Evolutionary conservation across 805 yeast genomes (phyloP).

Genomic region (Candida cerambycidarum): DNA sequence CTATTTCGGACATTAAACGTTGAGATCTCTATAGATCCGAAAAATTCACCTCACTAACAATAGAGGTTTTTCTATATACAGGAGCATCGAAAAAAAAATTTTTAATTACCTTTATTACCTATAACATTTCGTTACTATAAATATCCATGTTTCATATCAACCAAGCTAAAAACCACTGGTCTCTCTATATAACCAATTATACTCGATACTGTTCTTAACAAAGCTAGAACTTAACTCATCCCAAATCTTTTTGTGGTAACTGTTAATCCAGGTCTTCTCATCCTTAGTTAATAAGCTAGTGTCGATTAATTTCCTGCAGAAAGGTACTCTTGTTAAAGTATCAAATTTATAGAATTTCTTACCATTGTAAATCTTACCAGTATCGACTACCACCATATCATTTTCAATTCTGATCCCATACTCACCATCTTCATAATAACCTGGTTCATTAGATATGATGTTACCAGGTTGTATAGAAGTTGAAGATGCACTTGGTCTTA

Average conservation of each 20-base stretch:
- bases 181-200: constrained; percentile 52
- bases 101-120: not conserved
- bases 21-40: no score
- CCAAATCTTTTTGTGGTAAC: constrained; percentile 62
- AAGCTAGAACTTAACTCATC: constrained; percentile 43
- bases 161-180: constrained; percentile 21
- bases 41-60: no score
- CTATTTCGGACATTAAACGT: no score
- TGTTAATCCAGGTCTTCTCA: constrained; percentile 69
- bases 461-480: constrained; percentile 51
- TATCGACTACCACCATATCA: constrained; percentile 48
- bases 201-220: constrained; percentile 36
- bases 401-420: constrained; percentile 59
- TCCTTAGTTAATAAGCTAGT: constrained; percentile 49
- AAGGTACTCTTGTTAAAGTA: constrained; percentile 83
- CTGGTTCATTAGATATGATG: constrained; percentile 61
- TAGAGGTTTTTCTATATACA: no score
- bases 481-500: constrained; percentile 48
- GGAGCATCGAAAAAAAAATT: no score
- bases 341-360: constrained; percentile 67
- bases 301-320: constrained; percentile 72
- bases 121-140: not conserved
- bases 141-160: no score
- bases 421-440: constrained; percentile 57
- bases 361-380: constrained; percentile 49